Evolutionary conservation across 805 yeast species (phyloP).

Genomic region (Candida chauliodis): DNA sequence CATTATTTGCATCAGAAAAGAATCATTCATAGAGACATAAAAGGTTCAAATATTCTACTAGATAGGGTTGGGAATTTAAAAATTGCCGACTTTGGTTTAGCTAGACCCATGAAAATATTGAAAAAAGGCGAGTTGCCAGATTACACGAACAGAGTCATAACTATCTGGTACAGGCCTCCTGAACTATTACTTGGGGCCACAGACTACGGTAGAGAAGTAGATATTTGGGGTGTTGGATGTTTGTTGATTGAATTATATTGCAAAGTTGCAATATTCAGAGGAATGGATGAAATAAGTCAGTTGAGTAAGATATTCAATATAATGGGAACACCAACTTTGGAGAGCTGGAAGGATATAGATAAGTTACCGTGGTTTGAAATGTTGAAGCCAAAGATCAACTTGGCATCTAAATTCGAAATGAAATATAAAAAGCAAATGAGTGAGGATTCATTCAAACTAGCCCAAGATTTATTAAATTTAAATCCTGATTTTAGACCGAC

Average conservation of each 20-base stretch:
- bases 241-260: constrained; percentile 77
- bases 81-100: constrained; percentile 81
- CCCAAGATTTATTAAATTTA: constrained; percentile 56
- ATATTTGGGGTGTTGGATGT: constrained; percentile 97
- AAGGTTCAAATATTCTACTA: constrained; percentile 73
- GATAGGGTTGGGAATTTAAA: constrained; percentile 60
- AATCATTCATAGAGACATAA: constrained; percentile 77
- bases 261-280: constrained; percentile 76
- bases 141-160: constrained; percentile 92
- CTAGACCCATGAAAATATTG: constrained; percentile 65
- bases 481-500: constrained; percentile 67
- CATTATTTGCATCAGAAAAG: constrained; percentile 64
- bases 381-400: constrained; percentile 54
- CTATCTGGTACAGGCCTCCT: constrained; percentile 97
- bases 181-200: constrained; percentile 89
- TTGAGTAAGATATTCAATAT: constrained; percentile 69
- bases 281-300: constrained; percentile 84
- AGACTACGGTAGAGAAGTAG: constrained; percentile 85
- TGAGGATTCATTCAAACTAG: constrained; percentile 59
- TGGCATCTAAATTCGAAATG: constrained; percentile 25
- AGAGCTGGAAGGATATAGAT: constrained; percentile 75
- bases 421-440: constrained; percentile 42
- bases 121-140: constrained; percentile 57
- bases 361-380: constrained; percentile 91
- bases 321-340: constrained; percentile 80